These are phyloP conservation scores for Fusarium solani-melongenae DNA, from an alignment of 2,329 filamentous ascomycete species.

Conservation along the genomic window DNA sequence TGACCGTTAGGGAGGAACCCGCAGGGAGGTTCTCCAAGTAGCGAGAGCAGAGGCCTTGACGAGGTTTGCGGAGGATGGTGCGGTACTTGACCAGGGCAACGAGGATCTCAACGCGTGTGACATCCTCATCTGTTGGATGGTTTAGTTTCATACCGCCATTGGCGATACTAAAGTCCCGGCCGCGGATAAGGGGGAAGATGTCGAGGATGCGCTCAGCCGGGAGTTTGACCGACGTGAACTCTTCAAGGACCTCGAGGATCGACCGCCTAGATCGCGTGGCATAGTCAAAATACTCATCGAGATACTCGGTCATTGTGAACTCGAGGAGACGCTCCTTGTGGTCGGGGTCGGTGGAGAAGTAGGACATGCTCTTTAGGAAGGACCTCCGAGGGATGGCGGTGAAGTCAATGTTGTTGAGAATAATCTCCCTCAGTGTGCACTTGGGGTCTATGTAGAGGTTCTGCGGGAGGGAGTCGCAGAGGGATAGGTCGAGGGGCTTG, in stretches of 20 bases:
- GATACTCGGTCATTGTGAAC: slow-evolving; percentile 80
- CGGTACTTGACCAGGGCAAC: slow-evolving; percentile 92
- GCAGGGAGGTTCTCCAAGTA: slow-evolving; percentile 77
- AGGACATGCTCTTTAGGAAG: slow-evolving; percentile 83
- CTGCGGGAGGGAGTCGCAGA: slow-evolving; percentile 46
- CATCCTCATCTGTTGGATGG: slow-evolving; percentile 34
- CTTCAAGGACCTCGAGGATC: slow-evolving; percentile 90
- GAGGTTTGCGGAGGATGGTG: slow-evolving; percentile 84
- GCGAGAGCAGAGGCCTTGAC: slow-evolving; percentile 89
- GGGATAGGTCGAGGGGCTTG: slow-evolving; percentile 65
- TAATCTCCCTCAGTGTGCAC: slow-evolving; percentile 77
- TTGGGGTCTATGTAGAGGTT: slow-evolving; percentile 52
- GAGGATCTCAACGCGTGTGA: slow-evolving; percentile 74
- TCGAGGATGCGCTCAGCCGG: slow-evolving; percentile 78
- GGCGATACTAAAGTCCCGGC: slow-evolving; percentile 93
- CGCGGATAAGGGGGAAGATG: slow-evolving; percentile 84
- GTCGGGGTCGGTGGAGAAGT: slow-evolving; percentile 76
- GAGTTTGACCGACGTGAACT: slow-evolving; percentile 86
- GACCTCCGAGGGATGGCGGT: slow-evolving; percentile 87
- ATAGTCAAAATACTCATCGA: slow-evolving; percentile 96
- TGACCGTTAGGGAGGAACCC: slow-evolving; percentile 70
- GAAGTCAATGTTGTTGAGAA: slow-evolving; percentile 88
- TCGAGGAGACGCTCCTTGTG: slow-evolving; percentile 87
- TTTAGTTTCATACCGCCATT: slow-evolving; percentile 68
- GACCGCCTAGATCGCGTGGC: slow-evolving; percentile 89